These are phyloP conservation scores for Cyathus striatus DNA, from an alignment of 768 basidiomycete genomes.

Conservation along the genomic window DNA sequence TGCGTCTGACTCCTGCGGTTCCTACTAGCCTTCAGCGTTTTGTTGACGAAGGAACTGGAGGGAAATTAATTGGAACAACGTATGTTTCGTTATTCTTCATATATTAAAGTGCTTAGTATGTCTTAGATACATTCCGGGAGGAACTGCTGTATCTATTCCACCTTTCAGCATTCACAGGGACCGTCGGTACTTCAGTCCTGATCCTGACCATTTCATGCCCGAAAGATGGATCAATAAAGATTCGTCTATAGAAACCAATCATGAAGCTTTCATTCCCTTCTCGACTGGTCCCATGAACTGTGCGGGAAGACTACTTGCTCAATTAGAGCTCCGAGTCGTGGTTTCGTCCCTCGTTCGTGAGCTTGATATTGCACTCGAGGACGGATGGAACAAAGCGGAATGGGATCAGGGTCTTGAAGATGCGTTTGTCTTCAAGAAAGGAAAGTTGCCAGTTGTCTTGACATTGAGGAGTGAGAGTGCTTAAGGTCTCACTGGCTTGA, in stretches of 20 bases:
- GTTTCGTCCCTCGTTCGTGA: conserved; percentile 3
- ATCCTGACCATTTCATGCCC: conserved; percentile 24
- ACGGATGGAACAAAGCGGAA: conserved; percentile 5
- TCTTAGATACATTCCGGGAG: conserved; percentile 35
- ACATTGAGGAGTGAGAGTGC: too few species aligned
- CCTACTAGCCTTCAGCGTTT: conserved; percentile 19
- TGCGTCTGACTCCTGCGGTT: conserved; percentile 40
- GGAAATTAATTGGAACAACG: conserved; percentile 20
- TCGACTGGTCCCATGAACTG: neutral
- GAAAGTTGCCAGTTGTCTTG: conserved; percentile 3
- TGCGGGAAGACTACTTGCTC: neutral
- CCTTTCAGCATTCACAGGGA: conserved; percentile 39
- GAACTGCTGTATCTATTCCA: conserved; percentile 34
- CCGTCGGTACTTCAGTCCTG: conserved; percentile 37
- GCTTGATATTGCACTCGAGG: conserved; percentile 8
- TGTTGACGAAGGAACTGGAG: conserved; percentile 12
- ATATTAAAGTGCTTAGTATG: neutral
- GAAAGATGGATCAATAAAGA: conserved; percentile 1
- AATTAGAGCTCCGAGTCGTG: conserved; percentile 1
- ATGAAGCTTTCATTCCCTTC: conserved; percentile 1
- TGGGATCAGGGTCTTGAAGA: conserved; percentile 9
- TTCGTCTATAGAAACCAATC: neutral
- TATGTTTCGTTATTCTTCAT: neutral
- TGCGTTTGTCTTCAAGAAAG: conserved; percentile 8
- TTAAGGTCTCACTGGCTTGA: too few species aligned